Conservation (phyloP, 345 rosid genomes). For the Leavenworthia alabamica region DNA sequence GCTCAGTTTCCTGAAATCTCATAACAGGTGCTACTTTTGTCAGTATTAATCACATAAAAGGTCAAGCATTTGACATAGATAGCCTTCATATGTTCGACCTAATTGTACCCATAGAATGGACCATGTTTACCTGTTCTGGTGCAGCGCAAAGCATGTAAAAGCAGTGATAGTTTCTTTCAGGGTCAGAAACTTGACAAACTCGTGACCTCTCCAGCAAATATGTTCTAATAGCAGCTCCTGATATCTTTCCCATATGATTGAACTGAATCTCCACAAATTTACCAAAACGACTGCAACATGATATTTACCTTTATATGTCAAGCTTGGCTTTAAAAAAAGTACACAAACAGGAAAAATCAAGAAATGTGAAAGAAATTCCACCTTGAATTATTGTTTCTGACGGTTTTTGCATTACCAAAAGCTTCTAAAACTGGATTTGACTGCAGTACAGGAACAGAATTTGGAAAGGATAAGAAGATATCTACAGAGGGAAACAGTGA, state of each 20-base stretch:
- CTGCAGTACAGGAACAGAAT: conserved; percentile 36
- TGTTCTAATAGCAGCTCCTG: conserved; percentile 98
- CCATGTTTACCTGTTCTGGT: conserved; percentile 57
- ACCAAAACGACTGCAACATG: conserved; percentile 82
- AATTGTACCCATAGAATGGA: conserved; percentile 14
- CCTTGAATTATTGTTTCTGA: conserved; percentile 97
- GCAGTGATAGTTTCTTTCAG: conserved; percentile 97
- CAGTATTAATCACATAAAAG: conserved; percentile 6
- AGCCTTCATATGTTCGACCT: conserved; percentile 2
- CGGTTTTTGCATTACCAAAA: conserved; percentile 98
- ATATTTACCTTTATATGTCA: conserved; percentile 17
- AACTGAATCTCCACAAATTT: conserved; percentile 97
- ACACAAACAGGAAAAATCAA: conserved; percentile 4
- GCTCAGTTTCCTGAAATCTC: conserved; percentile 56
- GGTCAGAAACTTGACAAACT: conserved; percentile 98
- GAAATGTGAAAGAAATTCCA: conserved; percentile 13
- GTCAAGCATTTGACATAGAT: conserved; percentile 4
- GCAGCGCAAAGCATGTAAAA: conserved; percentile 99
- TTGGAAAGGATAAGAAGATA: conserved; percentile 14
- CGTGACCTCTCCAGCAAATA: conserved; percentile 95
- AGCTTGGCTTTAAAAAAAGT: conserved; percentile 3
- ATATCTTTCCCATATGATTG: conserved; percentile 71
- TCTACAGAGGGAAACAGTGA: background rate
- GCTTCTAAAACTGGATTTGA: conserved; percentile 99
- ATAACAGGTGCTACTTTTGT: background rate